Evolutionary conservation across 495 filamentous ascomycete species (phyloP).

Genomic region (Penicillium atrosanguineum): DNA sequence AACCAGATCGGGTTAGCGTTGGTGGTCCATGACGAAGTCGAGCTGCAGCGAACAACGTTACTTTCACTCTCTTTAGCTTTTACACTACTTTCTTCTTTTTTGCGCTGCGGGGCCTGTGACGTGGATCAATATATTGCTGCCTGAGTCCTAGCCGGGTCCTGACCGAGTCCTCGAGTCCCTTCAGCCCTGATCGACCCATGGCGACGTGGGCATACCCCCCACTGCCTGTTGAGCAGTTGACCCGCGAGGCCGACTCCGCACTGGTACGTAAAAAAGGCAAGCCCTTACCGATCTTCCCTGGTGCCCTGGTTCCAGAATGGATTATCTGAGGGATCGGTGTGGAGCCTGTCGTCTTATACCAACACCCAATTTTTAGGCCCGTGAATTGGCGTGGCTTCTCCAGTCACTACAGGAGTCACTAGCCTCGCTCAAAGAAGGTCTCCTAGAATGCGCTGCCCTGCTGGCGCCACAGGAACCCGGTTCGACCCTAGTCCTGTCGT

Average conservation of each 20-base stretch:
- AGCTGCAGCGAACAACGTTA: slow-evolving; percentile 20
- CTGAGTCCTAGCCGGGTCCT: slow-evolving; percentile 3
- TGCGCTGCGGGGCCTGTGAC: slow-evolving; percentile 14
- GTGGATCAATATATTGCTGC: slow-evolving; percentile 27
- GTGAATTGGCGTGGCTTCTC: slow-evolving; percentile 87
- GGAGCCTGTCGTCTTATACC: slow-evolving; percentile 25
- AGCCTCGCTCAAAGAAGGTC: slow-evolving; percentile 71
- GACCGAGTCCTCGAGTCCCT: background rate
- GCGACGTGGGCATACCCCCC: slow-evolving; percentile 76
- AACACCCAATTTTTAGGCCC: slow-evolving; percentile 46
- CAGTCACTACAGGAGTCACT: slow-evolving; percentile 74
- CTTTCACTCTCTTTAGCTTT: background rate
- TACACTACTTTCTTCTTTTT: background rate
- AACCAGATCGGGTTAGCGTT: slow-evolving; percentile 20
- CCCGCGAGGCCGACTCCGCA: slow-evolving; percentile 63
- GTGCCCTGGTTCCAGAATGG: slow-evolving; percentile 22
- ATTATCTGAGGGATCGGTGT: slow-evolving; percentile 15
- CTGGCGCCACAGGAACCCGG: slow-evolving; percentile 79
- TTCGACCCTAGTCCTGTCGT: slow-evolving; percentile 83
- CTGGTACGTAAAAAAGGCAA: slow-evolving; percentile 50
- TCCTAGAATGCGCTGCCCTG: slow-evolving; percentile 83
- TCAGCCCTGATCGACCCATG: slow-evolving; percentile 44
- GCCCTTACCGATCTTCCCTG: slow-evolving; percentile 3
- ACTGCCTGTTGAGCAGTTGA: slow-evolving; percentile 60
- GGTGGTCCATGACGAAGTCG: slow-evolving; percentile 35